Evolutionary conservation across 2,329 filamentous ascomycete species (phyloP), one percentile per base, ranked within the genome.

Genomic region (Sporothrix pseudoabietina): DNA sequence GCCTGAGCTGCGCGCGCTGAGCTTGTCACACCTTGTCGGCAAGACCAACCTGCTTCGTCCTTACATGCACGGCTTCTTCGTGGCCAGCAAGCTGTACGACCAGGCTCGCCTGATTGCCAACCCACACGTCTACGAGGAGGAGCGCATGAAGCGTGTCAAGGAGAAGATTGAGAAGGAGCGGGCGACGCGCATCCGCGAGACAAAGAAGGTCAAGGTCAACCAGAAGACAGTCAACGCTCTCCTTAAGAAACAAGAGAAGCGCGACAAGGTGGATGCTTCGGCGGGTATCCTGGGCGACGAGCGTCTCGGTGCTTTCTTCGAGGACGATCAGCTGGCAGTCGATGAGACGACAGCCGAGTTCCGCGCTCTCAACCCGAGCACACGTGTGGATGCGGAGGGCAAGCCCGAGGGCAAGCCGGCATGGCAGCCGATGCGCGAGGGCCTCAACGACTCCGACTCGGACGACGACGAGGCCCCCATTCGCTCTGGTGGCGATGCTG

Each of bases 31-130:
- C 80, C 86, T 99, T 66, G 88, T 99, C 73, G 95, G 95, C 76
- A 94, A 94, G 78, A 97, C 94, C 39, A 96, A 93, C 79, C 84
- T 98, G 26, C 85, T 99, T 55, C 88, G 95, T 61, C 96, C 96
- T 59, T 99, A 99, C 80, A 99, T 99, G 97, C 96, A 99, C 81
- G 97, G 96, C 78, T 98, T 96, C 86, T 99, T 99, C 83, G 94
- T 99, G 68, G 93, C 93, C 49, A 95, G 97, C 78, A 94, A 94
- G 79, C 84, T 99, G 35, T 98, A 99, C 81, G 97, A 99, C 80
- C 94, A 99, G 81, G 96, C 96, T 22, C 87, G 93, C 72, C 85
- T 99, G 74, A 97, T 98, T 78, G 92, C 92, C 69, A 97, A 98
- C 82, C 96, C 96, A 0, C 97, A 97, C 80, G 88, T 97, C 71